Base-by-base conservation (phyloP, 345 rosid species). In the Corchorus capsularis region DNA sequence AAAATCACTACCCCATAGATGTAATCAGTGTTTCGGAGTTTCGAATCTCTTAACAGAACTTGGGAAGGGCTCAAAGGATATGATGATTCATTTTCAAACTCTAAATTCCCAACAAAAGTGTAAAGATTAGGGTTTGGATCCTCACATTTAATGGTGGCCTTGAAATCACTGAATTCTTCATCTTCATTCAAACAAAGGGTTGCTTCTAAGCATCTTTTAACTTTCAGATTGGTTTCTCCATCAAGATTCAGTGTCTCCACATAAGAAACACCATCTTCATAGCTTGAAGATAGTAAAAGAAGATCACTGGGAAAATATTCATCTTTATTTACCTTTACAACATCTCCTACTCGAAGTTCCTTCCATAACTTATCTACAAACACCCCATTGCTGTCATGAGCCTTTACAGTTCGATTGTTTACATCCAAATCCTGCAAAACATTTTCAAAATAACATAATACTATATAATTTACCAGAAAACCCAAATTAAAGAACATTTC, bases 221-320 rank as follows among this genome's bases (percentile, higher is more conserved):
- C 81, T 80, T 93, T 91, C 83, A 93, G 74, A 73, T 87, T 91
- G 12, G 96, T 93, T 74, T 93, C 96, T 1, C 97, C 96, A 74
- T 93, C 97, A 20, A 93, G 85, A 22, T 91, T 93, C 97, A 87
- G 91, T 0, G 97, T 93, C 86, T 93, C 96, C 3, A 93, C 97
- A 73, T 89, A 93, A 78, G 94, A 93, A 35, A 93, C 82, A 17
- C 96, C 96, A 71, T 93, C 97, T 16, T 89, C 92, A 66, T 88
- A 89, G 80, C 96, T 89, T 0, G 93, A 88, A 2, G 96, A 93
- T 54, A 93, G 66, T 5, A 93, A 54, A 43, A 93, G 88, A 71
- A 91, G 83, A 84, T 93, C 96, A 64, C 87, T 79, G 0, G 97
- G 93, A 65, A 91, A 93, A 79, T 84, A 91, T 67, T 86, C 87